phyloP scores from a whole-genome alignment of 345 rosid genomes.

The rapeseed (Brassica napus) region DNA sequence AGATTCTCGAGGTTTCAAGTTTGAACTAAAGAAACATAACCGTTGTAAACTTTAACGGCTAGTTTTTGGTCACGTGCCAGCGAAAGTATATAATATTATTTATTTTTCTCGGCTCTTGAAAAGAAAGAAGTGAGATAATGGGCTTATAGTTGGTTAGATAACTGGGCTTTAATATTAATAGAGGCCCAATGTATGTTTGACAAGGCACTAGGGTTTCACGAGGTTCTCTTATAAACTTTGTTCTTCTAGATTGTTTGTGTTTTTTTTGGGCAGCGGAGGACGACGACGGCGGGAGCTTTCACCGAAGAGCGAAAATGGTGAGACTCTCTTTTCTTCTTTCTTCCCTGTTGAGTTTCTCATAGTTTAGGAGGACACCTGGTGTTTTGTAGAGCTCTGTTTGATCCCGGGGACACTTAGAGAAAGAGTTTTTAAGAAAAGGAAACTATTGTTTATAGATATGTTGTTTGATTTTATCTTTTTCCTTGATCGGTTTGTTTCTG shows the following conservation, averaged over 20 bases:
- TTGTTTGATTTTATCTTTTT: neutral
- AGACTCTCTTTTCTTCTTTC: neutral
- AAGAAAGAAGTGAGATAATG: neutral
- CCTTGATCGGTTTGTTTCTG: neutral
- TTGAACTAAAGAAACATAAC: slow-evolving; percentile 34
- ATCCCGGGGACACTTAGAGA: neutral
- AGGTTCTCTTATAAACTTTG: slow-evolving; percentile 12
- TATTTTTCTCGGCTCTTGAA: neutral
- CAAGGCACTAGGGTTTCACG: slow-evolving; percentile 23
- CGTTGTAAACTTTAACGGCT: slow-evolving; percentile 41
- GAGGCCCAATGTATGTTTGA: slow-evolving; percentile 4
- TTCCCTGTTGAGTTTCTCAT: neutral
- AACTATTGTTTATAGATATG: slow-evolving; percentile 4
- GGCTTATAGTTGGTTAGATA: neutral
- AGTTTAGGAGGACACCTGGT: neutral
- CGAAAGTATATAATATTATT: neutral
- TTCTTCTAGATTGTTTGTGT: neutral
- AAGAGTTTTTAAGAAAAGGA: neutral
- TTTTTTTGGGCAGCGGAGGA: slow-evolving; percentile 1
- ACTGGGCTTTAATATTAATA: neutral
- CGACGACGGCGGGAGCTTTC: slow-evolving; percentile 28
- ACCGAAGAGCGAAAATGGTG: slow-evolving; percentile 36
- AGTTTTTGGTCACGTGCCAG: slow-evolving; percentile 23
- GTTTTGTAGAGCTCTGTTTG: neutral
- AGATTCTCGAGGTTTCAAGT: slow-evolving; percentile 19